Base-by-base conservation (phyloP, 768 basidiomycete genomes). In the Rhodocollybia butyracea region DNA sequence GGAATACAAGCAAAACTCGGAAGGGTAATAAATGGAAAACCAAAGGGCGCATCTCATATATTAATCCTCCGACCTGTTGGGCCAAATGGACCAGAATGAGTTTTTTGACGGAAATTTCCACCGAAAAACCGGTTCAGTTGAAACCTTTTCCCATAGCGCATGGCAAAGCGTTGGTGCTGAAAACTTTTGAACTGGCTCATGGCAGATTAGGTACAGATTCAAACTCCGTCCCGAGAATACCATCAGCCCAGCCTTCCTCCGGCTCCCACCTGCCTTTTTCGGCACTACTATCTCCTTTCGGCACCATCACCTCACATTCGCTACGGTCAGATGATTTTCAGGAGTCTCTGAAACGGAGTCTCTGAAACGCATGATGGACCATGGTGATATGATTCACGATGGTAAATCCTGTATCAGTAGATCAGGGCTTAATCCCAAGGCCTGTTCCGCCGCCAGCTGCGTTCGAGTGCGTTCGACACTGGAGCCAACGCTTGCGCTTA, bases 171-270 rank as follows among this genome's bases (percentile, higher is more conserved):
- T 41, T 21, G n/a, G n/a, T 41, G 40, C 13, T 46, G 13, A 21
- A 19, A 10, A 17, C 22, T 30, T 15, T 19, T 38, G 48, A 50
- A 34, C 48, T 34, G 34, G 48, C 31, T 50, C 48, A 39, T 21
- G 10, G 6, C 34, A 50, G 48, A 50, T 50, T 38, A 38, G 48
- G 34, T 50, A 12, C 17, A 34, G 48, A 50, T 50, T 50, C 22
- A 38, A 50, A 39, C 48, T 50, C 48, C 48, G 48, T 27, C 48
- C 32, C 48, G 48, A 50, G 32, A 34, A 50, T 29, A 47, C 32
- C 46, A 47, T 34, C 31, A 30, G 46, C 27, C 46, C 46, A n/a
- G 21, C 34, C 34, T 36, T 36, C 31, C 22, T 11, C n/a, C 19
- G 43, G 46, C 21, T 24, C 46, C 17, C 13, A 21, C 10, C 13